Conservation (phyloP, 2,329 filamentous ascomycete genomes). For the Neospermospora avenae region DNA sequence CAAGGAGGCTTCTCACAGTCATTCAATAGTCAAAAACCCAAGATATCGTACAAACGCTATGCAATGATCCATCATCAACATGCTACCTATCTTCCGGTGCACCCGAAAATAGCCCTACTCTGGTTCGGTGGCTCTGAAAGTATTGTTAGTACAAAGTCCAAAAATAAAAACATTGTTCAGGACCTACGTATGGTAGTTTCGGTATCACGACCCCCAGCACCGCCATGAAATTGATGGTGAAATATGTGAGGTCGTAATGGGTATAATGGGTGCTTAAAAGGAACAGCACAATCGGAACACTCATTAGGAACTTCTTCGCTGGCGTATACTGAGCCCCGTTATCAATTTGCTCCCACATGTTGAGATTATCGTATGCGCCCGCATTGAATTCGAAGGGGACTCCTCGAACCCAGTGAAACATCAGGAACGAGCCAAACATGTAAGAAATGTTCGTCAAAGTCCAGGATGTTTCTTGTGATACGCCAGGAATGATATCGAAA, state of each 20-base stretch:
- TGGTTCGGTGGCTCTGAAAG: slow-evolving; percentile 70
- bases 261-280: slow-evolving; percentile 98
- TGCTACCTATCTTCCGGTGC: slow-evolving; percentile 56
- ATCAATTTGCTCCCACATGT: slow-evolving; percentile 99
- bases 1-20: slow-evolving; percentile 27
- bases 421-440: slow-evolving; percentile 98
- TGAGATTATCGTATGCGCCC: slow-evolving; percentile 97
- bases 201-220: slow-evolving; percentile 92
- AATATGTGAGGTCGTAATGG: slow-evolving; percentile 95
- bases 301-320: slow-evolving; percentile 95
- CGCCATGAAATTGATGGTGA: slow-evolving; percentile 94
- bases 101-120: slow-evolving; percentile 71
- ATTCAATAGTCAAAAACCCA: slow-evolving; percentile 24
- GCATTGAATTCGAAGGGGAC: slow-evolving; percentile 99
- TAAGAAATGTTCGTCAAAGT: slow-evolving; percentile 98
- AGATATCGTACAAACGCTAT: slow-evolving; percentile 35
- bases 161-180: not conserved
- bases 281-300: slow-evolving; percentile 91
- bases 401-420: slow-evolving; percentile 98
- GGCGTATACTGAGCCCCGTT: slow-evolving; percentile 98
- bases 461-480: slow-evolving; percentile 98
- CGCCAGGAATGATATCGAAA: slow-evolving; percentile 92
- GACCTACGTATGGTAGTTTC: slow-evolving; percentile 85
- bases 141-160: slow-evolving; percentile 25
- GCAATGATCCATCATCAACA: slow-evolving; percentile 21